These are phyloP conservation scores for Pythium aphanidermatum DNA, from an alignment of 352 stramenopile genomes.

Conservation along the genomic window DNA sequence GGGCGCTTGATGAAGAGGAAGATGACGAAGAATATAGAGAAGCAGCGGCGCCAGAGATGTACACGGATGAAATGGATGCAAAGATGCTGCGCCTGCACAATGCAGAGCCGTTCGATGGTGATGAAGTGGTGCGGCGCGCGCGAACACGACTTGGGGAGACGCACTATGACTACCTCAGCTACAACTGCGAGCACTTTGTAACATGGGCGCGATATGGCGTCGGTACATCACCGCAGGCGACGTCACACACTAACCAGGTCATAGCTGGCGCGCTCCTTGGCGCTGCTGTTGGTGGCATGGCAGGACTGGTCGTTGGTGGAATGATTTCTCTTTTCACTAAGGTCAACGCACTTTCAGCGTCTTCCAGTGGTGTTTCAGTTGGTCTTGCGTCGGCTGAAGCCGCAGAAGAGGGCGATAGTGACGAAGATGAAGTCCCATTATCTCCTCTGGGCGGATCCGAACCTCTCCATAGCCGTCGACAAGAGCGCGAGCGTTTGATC, in stretches of 20 bases:
- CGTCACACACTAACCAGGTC: constrained; percentile 50
- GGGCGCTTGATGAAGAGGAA: not conserved
- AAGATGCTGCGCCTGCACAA: constrained; percentile 40
- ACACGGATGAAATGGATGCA: constrained; percentile 39
- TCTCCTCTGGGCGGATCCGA: not conserved
- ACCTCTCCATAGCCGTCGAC: constrained; percentile 1
- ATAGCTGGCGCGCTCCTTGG: constrained; percentile 56
- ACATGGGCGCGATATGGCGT: constrained; percentile 62
- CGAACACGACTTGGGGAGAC: constrained; percentile 41
- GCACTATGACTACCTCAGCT: constrained; percentile 40
- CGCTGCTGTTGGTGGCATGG: constrained; percentile 46
- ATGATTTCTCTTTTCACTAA: constrained; percentile 61
- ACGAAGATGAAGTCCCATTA: constrained; percentile 12
- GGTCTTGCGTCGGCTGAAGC: not conserved
- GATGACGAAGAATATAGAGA: constrained; percentile 4
- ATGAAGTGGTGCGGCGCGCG: constrained; percentile 41
- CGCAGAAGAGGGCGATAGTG: constrained; percentile 6
- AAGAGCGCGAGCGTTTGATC: constrained; percentile 35
- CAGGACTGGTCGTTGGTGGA: constrained; percentile 49
- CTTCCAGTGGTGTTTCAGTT: constrained; percentile 16
- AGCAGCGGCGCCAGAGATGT: constrained; percentile 24
- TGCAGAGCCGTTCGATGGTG: constrained; percentile 29
- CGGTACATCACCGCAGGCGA: constrained; percentile 47
- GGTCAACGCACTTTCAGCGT: constrained; percentile 43
- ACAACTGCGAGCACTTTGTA: constrained; percentile 80